Evolutionary conservation across 495 filamentous ascomycete species (phyloP), one percentile per base, ranked within the genome.

Genomic region (Xylaria cubensis): DNA sequence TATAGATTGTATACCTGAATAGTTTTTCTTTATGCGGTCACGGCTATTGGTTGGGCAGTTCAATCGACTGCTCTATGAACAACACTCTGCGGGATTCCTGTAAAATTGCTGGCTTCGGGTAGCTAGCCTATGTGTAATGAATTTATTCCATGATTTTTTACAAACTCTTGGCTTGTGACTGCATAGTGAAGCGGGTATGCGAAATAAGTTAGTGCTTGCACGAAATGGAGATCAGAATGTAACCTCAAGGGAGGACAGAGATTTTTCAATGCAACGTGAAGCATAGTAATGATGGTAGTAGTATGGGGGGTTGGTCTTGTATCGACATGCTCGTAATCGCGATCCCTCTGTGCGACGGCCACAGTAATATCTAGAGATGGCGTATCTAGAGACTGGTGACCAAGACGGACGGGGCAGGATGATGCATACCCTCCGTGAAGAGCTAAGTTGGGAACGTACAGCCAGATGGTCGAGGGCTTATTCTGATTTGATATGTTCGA

Each of bases 1-100:
- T 93, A 82, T 93, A 89, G 83, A 82, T 65, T 72, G 62, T 74
- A 64, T 67, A 74, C 65, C 46, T 78, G 71, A 73, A 75, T 73
- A 75, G 64, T 77, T 74, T 77, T 75, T 77, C 72, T 75, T 74
- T 74, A 67, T 72, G 70, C 48, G 70, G 70, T 65, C 39, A 72
- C 42, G 63, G 70, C 42, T 76, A 73, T 68, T 32, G 39, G 51
- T 74, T 61, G 68, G 61, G 69, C 73, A 73, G 62, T 59, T 72
- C 39, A 76, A 77, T 78, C 70, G 70, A 67, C 70, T 74, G 72
- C 69, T 74, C 58, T 65, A 72, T 71, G 70, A 75, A 67, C 53
- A 44, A 41, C 67, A 73, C 72, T 75, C 61, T 75, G 65, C 67
- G 77, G 78, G 70, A 76, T 71, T 74, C 70, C 74, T 74, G 74